Evolutionary conservation across 2,329 filamentous ascomycete species (phyloP), one percentile per base, ranked within the genome.

Genomic region (Fusarium chaquense): DNA sequence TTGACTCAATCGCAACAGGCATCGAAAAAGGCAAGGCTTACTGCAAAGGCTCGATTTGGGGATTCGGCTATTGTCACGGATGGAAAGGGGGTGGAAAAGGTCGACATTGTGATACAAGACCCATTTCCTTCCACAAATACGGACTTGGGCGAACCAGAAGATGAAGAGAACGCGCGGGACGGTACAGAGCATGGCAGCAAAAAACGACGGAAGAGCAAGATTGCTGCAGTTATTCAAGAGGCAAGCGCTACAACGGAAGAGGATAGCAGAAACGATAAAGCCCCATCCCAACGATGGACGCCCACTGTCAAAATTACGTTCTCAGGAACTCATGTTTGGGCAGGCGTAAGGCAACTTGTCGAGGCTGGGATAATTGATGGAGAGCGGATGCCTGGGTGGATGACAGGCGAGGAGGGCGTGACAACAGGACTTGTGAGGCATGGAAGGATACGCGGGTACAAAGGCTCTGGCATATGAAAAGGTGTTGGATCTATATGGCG

Each of bases 341-440:
- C 90, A 0, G 94, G 94, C 0, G 84, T 97, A 26, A 86, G 93
- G 49, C 89, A 91, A 74, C 83, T 97, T 33, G 91, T 95, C 0
- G 93, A 97, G 78, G 81, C 87, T 18, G 93, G 93, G 1, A 84
- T 92, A 52, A 83, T 97, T 28, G 89, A 97, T 76, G 91, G 93
- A 2, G 86, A 90, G 73, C 87, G 84, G 57, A 94, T 97, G 91
- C 93, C 94, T 0, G 91, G 91, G 0, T 97, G 93, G 93, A 91
- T 97, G 90, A 96, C 93, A 1, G 94, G 93, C 3, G 93, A 97
- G 75, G 91, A 93, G 45, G 91, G 90, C 1, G 89, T 96, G 7
- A 96, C 92, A 55, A 84, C 90, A 38, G 91, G 92, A 1, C 85
- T 88, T 30, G 88, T 97, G 6, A 86, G 84, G 68, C 79, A 88